Evolutionary conservation across 148 eudicot genomes (phyloP).

Genomic region (Amaranthus cruentus): DNA sequence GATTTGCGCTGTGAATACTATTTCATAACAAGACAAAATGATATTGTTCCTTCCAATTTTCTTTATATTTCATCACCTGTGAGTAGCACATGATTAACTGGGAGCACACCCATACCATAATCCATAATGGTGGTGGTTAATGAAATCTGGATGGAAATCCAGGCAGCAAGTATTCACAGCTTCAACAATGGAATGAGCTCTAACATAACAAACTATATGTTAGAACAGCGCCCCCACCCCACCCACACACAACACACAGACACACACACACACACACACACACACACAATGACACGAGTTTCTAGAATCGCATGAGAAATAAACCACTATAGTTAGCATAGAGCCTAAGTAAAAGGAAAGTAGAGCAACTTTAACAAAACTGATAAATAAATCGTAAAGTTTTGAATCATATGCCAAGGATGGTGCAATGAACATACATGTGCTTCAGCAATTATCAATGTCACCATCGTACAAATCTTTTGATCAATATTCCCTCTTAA

Average conservation of each 20-base stretch:
- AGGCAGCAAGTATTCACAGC: constrained; percentile 1
- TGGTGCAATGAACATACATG: constrained; percentile 46
- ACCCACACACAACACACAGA: too few species aligned
- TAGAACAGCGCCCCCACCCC: too few species aligned
- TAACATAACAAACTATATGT: too few species aligned
- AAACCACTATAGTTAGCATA: not conserved
- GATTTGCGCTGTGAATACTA: not conserved
- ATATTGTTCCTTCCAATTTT: not conserved
- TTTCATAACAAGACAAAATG: not conserved
- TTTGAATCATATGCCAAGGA: constrained; percentile 2
- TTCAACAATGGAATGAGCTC: not conserved
- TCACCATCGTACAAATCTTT: constrained; percentile 61
- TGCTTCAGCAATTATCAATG: constrained; percentile 73
- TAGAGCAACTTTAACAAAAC: not conserved
- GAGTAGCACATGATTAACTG: not conserved
- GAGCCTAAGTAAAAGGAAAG: not conserved
- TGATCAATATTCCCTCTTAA: constrained; percentile 49
- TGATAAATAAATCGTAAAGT: not conserved
- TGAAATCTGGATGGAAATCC: not conserved
- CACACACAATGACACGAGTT: not conserved
- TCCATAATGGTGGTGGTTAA: not conserved
- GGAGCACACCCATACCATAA: not conserved
- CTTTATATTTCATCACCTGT: not conserved
- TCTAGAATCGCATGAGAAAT: not conserved
- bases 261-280: too few species aligned